Base-by-base conservation (phyloP, 2,329 filamentous ascomycete genomes). In the Fusarium sororula region DNA sequence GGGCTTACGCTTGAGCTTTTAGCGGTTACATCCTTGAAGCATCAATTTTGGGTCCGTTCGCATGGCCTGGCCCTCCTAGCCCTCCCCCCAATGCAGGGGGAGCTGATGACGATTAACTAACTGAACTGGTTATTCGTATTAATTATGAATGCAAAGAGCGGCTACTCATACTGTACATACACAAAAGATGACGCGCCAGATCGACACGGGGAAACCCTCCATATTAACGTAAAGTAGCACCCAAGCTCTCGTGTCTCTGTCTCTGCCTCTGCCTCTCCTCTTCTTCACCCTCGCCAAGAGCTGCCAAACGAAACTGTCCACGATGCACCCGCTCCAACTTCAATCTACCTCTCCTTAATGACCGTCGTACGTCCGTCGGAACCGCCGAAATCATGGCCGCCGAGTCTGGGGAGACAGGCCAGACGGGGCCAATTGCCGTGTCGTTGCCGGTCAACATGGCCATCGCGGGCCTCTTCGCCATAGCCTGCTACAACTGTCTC, bases 401-500 rank as follows among this genome's bases (percentile, higher is more conserved):
- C 24, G 37, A 37, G 39, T 35, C 39, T 48, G 66, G 60, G 37
- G 68, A 58, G 30, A 28, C 44, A 7, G 65, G 65, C 32, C 63
- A 74, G 28, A 72, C 72, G n/a, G 72, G 72, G 2, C 68, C 72
- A 14, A 75, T 74, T 18, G 20, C 47, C 22, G 64, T 38, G 13
- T 69, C 72, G 11, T 18, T 75, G 30, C 37, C 68, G 28, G 63
- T 75, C 28, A 60, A 74, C 57, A 75, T 74, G 72, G n/a, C 41
- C 37, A 74, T 74, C 20, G 68, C 72, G 7, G 72, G 72, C 57
- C 58, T 74, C 22, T 74, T 74, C 41, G 72, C 72, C 20, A 74
- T 74, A 35, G 68, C 72, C 2, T 54, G 66, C 22, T 74, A 69
- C 64, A 74, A 74, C 57, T 73, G 68, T 15, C 32, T 70, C 72